Evolutionary conservation across 2,329 filamentous ascomycete genomes (phyloP).

Genomic region (Alternaria ethzedia): DNA sequence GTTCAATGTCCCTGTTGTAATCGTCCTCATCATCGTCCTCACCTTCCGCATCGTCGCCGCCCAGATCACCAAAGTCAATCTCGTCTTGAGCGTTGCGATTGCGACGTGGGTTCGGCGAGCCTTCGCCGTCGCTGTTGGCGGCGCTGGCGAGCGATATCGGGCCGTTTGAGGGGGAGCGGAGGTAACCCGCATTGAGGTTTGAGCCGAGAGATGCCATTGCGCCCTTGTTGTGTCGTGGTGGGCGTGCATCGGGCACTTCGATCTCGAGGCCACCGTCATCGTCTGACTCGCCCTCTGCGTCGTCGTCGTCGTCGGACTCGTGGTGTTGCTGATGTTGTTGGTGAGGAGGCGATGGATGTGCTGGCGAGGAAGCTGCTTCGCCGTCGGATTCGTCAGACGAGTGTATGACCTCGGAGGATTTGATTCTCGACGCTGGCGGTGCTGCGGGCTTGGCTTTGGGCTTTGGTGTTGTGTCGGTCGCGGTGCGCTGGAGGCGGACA

Average conservation of each 20-base stretch:
- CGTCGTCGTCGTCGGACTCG: slow-evolving; percentile 20
- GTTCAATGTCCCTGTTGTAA: slow-evolving; percentile 41
- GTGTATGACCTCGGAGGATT: slow-evolving; percentile 40
- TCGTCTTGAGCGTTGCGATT: slow-evolving; percentile 30
- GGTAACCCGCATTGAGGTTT: slow-evolving; percentile 34
- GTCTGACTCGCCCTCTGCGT: slow-evolving; percentile 32
- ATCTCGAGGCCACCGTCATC: slow-evolving; percentile 40
- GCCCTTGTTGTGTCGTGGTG: slow-evolving; percentile 21
- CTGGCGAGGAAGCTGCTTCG: slow-evolving; percentile 16
- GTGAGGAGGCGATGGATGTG: slow-evolving; percentile 23
- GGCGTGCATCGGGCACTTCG: slow-evolving; percentile 38
- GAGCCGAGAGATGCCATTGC: slow-evolving; percentile 33
- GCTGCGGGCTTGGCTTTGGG: slow-evolving; percentile 24
- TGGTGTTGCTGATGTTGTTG: slow-evolving; percentile 7
- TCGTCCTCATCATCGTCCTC: slow-evolving; percentile 43
- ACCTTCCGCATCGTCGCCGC: slow-evolving; percentile 31
- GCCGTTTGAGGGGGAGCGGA: slow-evolving; percentile 41
- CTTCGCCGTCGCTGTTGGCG: slow-evolving; percentile 44
- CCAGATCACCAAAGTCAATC: slow-evolving; percentile 46
- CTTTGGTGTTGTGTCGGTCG: slow-evolving; percentile 20
- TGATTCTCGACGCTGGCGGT: slow-evolving; percentile 38
- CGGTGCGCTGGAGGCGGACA: slow-evolving; percentile 48
- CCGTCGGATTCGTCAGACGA: slow-evolving; percentile 39
- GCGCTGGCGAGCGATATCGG: slow-evolving; percentile 54
- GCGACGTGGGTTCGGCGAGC: slow-evolving; percentile 34